Evolutionary conservation across 345 rosid species (phyloP), one percentile per base, ranked within the genome.

Genomic region (Eucalyptus pauciflora): DNA sequence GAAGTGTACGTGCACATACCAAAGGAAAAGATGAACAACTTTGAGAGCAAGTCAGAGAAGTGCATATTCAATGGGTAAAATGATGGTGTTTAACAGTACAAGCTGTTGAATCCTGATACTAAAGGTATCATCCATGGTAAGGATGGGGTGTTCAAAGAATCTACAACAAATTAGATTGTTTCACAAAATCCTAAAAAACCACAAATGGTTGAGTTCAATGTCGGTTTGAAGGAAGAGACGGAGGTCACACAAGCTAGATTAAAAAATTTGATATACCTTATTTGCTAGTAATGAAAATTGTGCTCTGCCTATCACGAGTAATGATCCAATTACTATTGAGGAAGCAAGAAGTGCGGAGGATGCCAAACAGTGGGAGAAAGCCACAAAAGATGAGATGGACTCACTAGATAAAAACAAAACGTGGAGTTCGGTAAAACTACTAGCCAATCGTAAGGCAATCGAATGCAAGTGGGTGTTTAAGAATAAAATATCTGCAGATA

Each of bases 361-460:
- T 64, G 54, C 37, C 29, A 33, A 33, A 69, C 0, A 5, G 25
- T 33, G 1, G 24, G 69, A 48, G 37, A 25, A 29, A 67, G 13
- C 13, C 14, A 29, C 0, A 1, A 33, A 46, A 31, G 25, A 87
- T 14, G 85, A 87, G 54, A 64, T 58, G 58, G 29, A 13, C 37
- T 46, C 51, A 16, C 15, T 87, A 6, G 1, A 85, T 27, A 51
- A 49, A 51, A 85, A 49, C 7, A 29, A 2, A 51, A 49, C 1
- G 24, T 49, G 22, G 56, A 85, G 22, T 29, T 10, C 31, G 0
- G 3, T 15, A 48, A 51, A 50, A 27, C 22, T 4, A 16, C 58
- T 0, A 0, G 1, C 0, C 2, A 5, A 51, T 48, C 3, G 0
- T 3, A 29, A 18, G 24, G 54, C 25, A 33, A 85, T 50, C 9